Percentiles rank a stretch among this genome's conserved stretches.
These are phyloP conservation scores for Neurospora discreta DNA, from an alignment of 495 filamentous ascomycete genomes.

Conservation along the genomic window DNA sequence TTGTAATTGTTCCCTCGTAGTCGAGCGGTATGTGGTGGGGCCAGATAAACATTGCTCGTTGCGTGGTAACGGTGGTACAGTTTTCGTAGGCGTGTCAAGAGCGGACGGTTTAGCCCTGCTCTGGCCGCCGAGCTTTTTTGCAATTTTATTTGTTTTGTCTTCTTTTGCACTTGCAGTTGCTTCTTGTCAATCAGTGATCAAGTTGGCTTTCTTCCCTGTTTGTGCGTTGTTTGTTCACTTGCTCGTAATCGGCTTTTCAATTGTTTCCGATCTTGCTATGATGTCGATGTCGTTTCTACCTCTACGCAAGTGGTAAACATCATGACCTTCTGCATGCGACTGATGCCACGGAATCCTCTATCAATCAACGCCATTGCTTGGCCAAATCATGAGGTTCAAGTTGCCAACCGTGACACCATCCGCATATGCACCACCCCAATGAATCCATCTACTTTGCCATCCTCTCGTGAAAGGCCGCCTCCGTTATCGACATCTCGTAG, in stretches of 20 bases:
- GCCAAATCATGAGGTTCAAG: background rate
- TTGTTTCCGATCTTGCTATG: background rate
- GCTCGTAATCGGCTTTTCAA: background rate
- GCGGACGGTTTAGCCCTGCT: background rate
- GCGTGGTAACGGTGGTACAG: background rate
- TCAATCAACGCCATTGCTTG: background rate
- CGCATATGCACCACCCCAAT: background rate
- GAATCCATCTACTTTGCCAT: background rate
- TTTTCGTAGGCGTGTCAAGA: background rate
- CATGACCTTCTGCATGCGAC: background rate
- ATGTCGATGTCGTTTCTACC: background rate
- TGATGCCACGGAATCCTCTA: background rate
- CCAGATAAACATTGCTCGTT: background rate
- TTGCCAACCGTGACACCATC: background rate
- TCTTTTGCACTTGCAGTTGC: background rate
- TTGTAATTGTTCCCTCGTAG: background rate
- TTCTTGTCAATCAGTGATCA: background rate
- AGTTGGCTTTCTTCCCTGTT: background rate
- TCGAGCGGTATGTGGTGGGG: background rate
- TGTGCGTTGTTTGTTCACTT: background rate
- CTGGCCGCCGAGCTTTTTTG: background rate
- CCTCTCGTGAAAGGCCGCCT: background rate
- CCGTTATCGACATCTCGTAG: background rate
- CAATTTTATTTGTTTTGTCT: background rate
- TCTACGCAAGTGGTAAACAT: background rate